Base-by-base conservation (phyloP, 768 basidiomycete species). In the Boletus edulis region DNA sequence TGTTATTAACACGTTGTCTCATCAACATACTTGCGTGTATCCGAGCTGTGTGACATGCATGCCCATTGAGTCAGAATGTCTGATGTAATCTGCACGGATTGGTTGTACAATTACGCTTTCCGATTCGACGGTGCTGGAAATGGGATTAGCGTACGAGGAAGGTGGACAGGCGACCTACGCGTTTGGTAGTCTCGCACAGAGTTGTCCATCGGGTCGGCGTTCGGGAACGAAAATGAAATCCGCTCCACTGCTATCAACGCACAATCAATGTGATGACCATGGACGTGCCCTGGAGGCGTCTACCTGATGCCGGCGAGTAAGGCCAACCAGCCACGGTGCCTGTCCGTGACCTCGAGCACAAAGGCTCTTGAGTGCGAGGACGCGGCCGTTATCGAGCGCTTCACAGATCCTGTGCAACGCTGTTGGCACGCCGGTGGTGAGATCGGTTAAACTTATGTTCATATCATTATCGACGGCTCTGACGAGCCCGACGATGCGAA, bases 381-480 rank as follows among this genome's bases (percentile, higher is more conserved):
- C 8, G 97, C 97, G 9, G 97, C 98, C 98, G 60, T 94, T 96
- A 69, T 99, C 97, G 71, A 99, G 91, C 27, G 94, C 86, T 72
- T 98, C 97, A 73, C 97, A 98, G 52, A 98, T 98, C 40, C 97
- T 84, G 61, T 96, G 94, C 37, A 99, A 76, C 18, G 96, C 96
- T 3, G 96, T 99, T 1, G 91, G 86, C 1, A 94, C 96, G 46
- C 96, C 97, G 66, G 98, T 98, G 8, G 97, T 99, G 66, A 97
- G 72, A 72, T 98, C 94, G 18, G 97, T 98, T 82, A 96, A 80
- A 15, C 91, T 89, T 95, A 99, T 98, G 69, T n/a, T n/a, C n/a
- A n/a, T n/a, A n/a, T 98, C 97, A 66, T 99, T 99, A 74, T 99
- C 97, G 67, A 99, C 98, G 5, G 94, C 96, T 35, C 97, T 97